Percentiles rank a stretch among this genome's conserved stretches.
Conservation (phyloP, 768 basidiomycete genomes). For the Lactarius pseudohatsudake region DNA sequence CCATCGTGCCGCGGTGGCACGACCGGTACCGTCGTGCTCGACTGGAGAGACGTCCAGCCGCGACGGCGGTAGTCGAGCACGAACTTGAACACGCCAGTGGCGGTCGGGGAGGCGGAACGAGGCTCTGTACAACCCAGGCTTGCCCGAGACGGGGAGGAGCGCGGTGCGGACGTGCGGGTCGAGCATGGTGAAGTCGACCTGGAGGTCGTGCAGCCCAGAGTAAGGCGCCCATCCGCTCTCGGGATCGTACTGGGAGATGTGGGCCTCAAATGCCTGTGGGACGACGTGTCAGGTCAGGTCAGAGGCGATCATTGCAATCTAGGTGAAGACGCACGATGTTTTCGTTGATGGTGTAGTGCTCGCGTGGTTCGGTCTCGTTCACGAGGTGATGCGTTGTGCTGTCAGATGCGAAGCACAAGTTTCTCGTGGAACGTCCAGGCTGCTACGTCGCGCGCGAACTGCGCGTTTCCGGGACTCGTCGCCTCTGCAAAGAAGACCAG, state of each 20-base stretch:
- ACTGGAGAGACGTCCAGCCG: conserved; percentile 75
- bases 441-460: conserved; percentile 71
- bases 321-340: conserved; percentile 61
- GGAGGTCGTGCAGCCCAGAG: conserved; percentile 72
- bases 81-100: conserved; percentile 98
- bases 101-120: conserved; percentile 90
- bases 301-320: neutral
- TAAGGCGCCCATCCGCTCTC: conserved; percentile 66
- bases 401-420: conserved; percentile 76
- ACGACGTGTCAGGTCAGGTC: conserved; percentile 11
- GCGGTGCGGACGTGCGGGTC: conserved; percentile 92
- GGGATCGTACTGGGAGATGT: conserved; percentile 69
- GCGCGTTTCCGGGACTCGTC: conserved; percentile 67
- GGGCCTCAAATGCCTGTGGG: conserved; percentile 65
- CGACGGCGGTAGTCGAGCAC: conserved; percentile 81
- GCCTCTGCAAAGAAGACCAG: conserved; percentile 41
- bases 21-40: conserved; percentile 76
- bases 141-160: conserved; percentile 55
- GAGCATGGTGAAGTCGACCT: conserved; percentile 97
- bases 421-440: conserved; percentile 92
- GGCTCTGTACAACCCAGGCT: conserved; percentile 71
- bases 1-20: conserved; percentile 94
- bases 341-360: conserved; percentile 85
- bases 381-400: conserved; percentile 68
- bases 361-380: conserved; percentile 58